Percentiles rank a stretch among this genome's conserved stretches.
Conservation (phyloP, 2,329 filamentous ascomycete species). For the Tolypocladium cylindrosporum region DNA sequence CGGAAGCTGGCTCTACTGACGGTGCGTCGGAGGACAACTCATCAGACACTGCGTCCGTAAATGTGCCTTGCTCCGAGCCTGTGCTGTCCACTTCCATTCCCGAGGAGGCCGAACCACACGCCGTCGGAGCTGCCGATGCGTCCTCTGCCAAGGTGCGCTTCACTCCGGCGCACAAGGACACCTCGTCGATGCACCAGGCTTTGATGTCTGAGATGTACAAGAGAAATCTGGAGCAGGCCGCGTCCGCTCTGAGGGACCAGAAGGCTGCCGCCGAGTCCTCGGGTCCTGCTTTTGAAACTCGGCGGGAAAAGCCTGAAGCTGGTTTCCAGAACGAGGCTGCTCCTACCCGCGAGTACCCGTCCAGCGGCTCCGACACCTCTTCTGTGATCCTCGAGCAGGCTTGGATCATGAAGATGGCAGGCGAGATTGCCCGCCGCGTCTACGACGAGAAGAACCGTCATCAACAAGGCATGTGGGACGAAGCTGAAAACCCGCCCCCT, state of each 20-base stretch:
- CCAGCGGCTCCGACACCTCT: constrained; percentile 33
- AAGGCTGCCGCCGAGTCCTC: constrained; percentile 7
- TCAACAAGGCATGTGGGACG: constrained; percentile 27
- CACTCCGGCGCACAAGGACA: constrained; percentile 10
- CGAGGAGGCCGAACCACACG: constrained; percentile 48
- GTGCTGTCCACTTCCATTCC: constrained; percentile 45
- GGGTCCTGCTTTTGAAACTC: neutral
- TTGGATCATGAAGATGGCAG: constrained; percentile 89
- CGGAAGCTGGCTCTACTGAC: constrained; percentile 41
- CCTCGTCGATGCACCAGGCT: constrained; percentile 8
- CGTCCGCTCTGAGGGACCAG: constrained; percentile 10
- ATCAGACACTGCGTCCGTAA: constrained; percentile 45
- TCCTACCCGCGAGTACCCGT: constrained; percentile 19
- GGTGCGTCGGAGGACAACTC: constrained; percentile 37
- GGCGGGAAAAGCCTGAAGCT: constrained; percentile 11
- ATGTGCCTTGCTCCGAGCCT: constrained; percentile 52
- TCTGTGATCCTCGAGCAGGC: constrained; percentile 65
- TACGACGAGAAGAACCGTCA: constrained; percentile 68
- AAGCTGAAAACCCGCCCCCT: constrained; percentile 47
- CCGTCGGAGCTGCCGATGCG: constrained; percentile 13
- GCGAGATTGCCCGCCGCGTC: constrained; percentile 78
- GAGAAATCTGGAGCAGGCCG: constrained; percentile 13
- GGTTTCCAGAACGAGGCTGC: constrained; percentile 18
- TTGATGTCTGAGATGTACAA: constrained; percentile 14
- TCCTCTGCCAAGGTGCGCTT: constrained; percentile 33